Conservation (phyloP, 495 filamentous ascomycete species). For the Extremus antarcticus region DNA sequence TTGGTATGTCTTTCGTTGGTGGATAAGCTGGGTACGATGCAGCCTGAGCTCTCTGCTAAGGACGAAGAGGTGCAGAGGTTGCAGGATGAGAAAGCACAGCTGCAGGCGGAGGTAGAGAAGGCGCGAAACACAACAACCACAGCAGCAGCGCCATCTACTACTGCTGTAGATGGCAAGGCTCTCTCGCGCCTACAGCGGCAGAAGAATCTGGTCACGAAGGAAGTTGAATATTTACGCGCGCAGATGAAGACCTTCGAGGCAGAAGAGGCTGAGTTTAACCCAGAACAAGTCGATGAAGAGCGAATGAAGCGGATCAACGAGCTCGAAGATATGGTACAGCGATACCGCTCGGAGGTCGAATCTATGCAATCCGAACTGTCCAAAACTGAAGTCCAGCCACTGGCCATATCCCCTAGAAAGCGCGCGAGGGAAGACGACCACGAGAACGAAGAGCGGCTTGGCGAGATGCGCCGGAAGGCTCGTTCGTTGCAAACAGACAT, state of each 20-base stretch:
- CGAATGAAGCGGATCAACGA: constrained; percentile 67
- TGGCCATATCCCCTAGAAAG: constrained; percentile 41
- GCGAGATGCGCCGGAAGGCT: constrained; percentile 73
- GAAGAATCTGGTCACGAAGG: constrained; percentile 71
- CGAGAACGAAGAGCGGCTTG: constrained; percentile 63
- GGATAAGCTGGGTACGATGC: constrained; percentile 63
- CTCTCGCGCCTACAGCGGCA: constrained; percentile 75
- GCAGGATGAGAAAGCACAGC: constrained; percentile 51
- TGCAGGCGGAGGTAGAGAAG: constrained; percentile 28
- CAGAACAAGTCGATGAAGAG: constrained; percentile 62
- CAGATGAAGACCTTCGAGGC: constrained; percentile 85
- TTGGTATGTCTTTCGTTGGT: constrained; percentile 65
- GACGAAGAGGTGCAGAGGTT: constrained; percentile 64
- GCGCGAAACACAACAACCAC: constrained; percentile 36
- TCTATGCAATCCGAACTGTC: constrained; percentile 59
- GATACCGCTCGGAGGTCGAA: constrained; percentile 77
- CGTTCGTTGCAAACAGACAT: constrained; percentile 72
- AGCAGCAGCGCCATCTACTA: constrained; percentile 15
- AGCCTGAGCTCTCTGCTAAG: constrained; percentile 70
- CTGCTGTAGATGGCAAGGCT: constrained; percentile 37
- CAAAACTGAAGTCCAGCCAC: constrained; percentile 36
- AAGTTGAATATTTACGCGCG: constrained; percentile 85
- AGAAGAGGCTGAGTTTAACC: constrained; percentile 77
- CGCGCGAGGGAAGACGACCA: constrained; percentile 47
- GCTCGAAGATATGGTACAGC: constrained; percentile 74